phyloP scores from a whole-genome alignment of 1,139 yeast species.

The Candida sp. region DNA sequence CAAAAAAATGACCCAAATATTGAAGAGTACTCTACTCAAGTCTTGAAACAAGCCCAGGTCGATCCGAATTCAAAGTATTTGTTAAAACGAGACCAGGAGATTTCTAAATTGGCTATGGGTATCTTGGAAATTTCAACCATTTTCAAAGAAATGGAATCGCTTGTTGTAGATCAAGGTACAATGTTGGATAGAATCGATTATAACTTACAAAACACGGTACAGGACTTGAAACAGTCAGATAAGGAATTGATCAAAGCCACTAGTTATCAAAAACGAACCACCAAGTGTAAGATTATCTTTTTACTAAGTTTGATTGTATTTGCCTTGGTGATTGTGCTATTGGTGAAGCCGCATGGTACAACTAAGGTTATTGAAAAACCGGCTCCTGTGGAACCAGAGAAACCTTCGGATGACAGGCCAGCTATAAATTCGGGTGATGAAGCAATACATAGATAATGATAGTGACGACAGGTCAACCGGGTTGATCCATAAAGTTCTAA shows the following conservation, averaged over 20 bases:
- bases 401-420: background rate
- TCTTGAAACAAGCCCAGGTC: constrained; percentile 42
- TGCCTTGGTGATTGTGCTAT: constrained; percentile 65
- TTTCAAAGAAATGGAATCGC: constrained; percentile 86
- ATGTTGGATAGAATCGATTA: constrained; percentile 90
- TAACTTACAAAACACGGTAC: constrained; percentile 75
- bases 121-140: constrained; percentile 91
- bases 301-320: constrained; percentile 68
- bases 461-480: no score
- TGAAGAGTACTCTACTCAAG: constrained; percentile 42
- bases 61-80: constrained; percentile 39
- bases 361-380: constrained; percentile 23
- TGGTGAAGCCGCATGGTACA: constrained; percentile 56
- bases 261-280: constrained; percentile 79
- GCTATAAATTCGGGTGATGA: no score
- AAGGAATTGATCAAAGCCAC: constrained; percentile 76
- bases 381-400: constrained; percentile 1
- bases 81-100: constrained; percentile 82
- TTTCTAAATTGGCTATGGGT: constrained; percentile 88
- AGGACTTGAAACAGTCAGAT: constrained; percentile 73
- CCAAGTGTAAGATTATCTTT: constrained; percentile 85
- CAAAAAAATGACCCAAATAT: constrained; percentile 21
- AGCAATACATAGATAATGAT: no score
- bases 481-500: no score
- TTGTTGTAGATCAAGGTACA: constrained; percentile 96